Evolutionary conservation across 1,284 basidiomycete species (phyloP), one percentile per base, ranked within the genome.

Genomic region (Ustilago shanxiensis): DNA sequence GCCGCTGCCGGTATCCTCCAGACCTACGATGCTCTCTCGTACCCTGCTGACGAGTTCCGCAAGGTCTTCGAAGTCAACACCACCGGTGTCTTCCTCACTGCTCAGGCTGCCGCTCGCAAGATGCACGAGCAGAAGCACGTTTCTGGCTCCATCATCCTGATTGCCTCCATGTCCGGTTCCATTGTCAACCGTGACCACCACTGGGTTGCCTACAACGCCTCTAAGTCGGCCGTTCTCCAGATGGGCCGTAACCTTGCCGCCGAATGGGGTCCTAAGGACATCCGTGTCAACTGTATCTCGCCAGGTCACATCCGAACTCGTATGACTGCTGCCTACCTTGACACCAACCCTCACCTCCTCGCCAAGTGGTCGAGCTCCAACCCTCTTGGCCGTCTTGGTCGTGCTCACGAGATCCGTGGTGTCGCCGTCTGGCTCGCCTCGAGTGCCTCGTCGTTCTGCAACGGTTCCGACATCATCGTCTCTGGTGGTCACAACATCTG

Each of bases 151-250:
- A 93, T 95, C 76, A 90, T 93, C 74, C 87, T 94, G 73, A 91
- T 95, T 78, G 93, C 92, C 24, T 93, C 92, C 67, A 94, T 95
- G 92, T 93, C 92, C 51, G 94, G 93, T 18, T 91, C 91, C 59
- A 91, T 95, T 77, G 93, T 93, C 60, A 94, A 94, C 87, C 90
- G 88, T 86, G 93, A 79, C 86, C 75, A 84, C 80, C 64, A 90
- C n/a, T 93, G 91, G 91, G 89, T 91, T 51, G 90, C 92, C 20
- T 93, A 93, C 87, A 93, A 93, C 86, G 89, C 90, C 58, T 92
- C 91, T 87, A 94, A 94, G 87, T 90, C 92, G 2, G 93, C 91
- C 2, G 91, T 94, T 8, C 86, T 93, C 50, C 93, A 94, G 87
- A 92, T 94, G 91, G 91, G 88, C 22, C 89, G 92, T 72, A 94